These are phyloP conservation scores for Yarrowia sp. DNA, from an alignment of 805 yeast genomes.

Conservation along the genomic window DNA sequence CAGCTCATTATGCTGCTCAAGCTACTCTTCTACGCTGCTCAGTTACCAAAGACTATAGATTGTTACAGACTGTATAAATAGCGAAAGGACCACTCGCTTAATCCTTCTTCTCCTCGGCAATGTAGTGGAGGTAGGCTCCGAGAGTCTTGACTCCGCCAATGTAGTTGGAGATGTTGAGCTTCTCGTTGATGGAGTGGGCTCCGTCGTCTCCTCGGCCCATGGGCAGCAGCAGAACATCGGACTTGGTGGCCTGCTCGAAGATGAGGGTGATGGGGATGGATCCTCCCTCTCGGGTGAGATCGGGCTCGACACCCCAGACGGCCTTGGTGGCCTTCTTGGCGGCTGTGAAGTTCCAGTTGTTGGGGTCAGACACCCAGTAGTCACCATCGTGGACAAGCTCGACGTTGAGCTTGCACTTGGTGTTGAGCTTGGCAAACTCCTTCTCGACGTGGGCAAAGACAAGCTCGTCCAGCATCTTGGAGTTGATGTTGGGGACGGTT, in stretches of 20 bases:
- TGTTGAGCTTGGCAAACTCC: constrained; percentile 62
- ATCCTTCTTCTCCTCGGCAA: constrained; percentile 44
- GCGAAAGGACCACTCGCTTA: not conserved
- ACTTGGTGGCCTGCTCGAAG: constrained; percentile 82
- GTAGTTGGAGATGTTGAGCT: constrained; percentile 82
- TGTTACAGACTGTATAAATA: not conserved
- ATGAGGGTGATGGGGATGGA: constrained; percentile 96
- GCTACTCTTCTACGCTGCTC: no score
- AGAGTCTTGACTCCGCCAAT: constrained; percentile 91
- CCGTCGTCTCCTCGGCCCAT: constrained; percentile 99
- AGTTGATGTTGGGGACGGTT: constrained; percentile 92
- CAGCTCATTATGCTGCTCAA: no score
- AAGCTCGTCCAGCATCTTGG: constrained; percentile 70
- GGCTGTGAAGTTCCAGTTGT: constrained; percentile 87
- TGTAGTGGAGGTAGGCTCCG: constrained; percentile 90
- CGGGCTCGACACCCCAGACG: constrained; percentile 95
- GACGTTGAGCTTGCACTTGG: constrained; percentile 71
- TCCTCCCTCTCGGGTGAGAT: constrained; percentile 98
- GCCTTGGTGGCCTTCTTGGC: constrained; percentile 91
- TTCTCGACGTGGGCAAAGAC: constrained; percentile 70
- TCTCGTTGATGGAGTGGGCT: constrained; percentile 97
- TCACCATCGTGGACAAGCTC: constrained; percentile 91
- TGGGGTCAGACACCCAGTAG: constrained; percentile 95
- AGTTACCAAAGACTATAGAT: no score
- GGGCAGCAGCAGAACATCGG: constrained; percentile 85